A percentile compares a stretch with the other conserved stretches of the same genome.
Evolutionary conservation across 345 rosid species (phyloP).

Genomic region (Populus ilicifolia): DNA sequence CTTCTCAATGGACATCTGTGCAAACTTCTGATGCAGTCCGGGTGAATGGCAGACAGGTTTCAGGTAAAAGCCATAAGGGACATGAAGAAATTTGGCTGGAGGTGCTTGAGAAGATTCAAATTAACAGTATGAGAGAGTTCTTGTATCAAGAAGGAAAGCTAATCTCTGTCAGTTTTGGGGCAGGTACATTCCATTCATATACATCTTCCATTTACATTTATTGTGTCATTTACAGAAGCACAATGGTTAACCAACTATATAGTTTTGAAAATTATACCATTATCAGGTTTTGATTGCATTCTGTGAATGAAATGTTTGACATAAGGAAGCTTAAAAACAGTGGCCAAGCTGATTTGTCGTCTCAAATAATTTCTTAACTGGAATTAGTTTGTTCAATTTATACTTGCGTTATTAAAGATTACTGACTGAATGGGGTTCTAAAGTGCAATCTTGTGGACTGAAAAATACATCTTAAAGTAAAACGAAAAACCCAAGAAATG

Average conservation of each 20-base stretch:
- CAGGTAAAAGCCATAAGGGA: slow-evolving; percentile 38
- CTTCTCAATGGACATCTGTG: slow-evolving; percentile 31
- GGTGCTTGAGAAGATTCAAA: slow-evolving; percentile 59
- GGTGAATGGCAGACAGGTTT: slow-evolving; percentile 25
- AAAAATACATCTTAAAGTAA: neutral
- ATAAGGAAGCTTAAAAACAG: neutral
- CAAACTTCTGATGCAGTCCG: slow-evolving; percentile 17
- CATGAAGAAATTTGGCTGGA: slow-evolving; percentile 85
- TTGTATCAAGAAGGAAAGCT: slow-evolving; percentile 79
- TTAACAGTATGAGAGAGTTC: slow-evolving; percentile 55
- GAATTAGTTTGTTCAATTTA: neutral
- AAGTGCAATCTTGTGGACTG: neutral
- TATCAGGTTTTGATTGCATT: neutral
- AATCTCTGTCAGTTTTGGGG: slow-evolving; percentile 71
- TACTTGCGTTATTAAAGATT: neutral
- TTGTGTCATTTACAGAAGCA: slow-evolving; percentile 1
- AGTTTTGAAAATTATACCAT: neutral
- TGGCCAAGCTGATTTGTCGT: neutral
- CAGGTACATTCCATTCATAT: slow-evolving; percentile 48
- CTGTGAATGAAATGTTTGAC: neutral
- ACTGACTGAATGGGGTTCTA: neutral
- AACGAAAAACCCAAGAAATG: neutral
- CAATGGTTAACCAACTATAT: neutral
- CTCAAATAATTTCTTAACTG: neutral
- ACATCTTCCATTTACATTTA: neutral